phyloP scores from a whole-genome alignment of 768 basidiomycete species.

The Termitomyces sp. region DNA sequence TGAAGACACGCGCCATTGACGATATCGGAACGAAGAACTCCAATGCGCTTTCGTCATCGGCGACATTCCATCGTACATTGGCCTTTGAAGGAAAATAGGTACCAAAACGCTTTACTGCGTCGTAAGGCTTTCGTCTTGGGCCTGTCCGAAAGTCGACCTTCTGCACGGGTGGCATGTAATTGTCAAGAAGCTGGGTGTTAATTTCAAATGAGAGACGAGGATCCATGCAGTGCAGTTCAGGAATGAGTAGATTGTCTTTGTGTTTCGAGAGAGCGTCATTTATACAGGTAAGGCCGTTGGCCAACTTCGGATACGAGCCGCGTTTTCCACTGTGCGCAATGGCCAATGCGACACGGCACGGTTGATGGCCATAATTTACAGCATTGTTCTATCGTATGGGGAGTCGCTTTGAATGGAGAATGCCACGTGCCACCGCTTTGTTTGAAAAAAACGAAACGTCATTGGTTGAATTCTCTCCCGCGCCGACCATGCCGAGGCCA shows the following conservation, averaged over 20 bases:
- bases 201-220: conserved; percentile 11
- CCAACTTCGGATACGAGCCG: conserved; percentile 2
- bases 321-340: neutral
- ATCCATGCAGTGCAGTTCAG: conserved; percentile 10
- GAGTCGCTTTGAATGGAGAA: neutral
- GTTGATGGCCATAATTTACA: conserved; percentile 1
- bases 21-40: conserved; percentile 27
- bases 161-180: neutral
- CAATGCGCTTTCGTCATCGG: conserved; percentile 31
- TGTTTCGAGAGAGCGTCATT: neutral
- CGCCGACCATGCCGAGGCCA: neutral
- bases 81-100: conserved; percentile 27
- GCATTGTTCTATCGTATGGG: conserved; percentile 8
- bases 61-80: conserved; percentile 15
- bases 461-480: neutral
- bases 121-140: conserved; percentile 4
- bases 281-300: neutral
- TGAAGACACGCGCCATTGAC: conserved; percentile 19
- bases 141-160: neutral
- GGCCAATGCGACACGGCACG: neutral
- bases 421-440: neutral
- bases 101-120: conserved; percentile 26
- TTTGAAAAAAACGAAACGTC: neutral
- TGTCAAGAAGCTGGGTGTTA: conserved; percentile 6
- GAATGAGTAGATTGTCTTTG: neutral